phyloP scores from a whole-genome alignment of 225 moss, liverwort and hornwort genomes.

The Climacium dendroides region DNA sequence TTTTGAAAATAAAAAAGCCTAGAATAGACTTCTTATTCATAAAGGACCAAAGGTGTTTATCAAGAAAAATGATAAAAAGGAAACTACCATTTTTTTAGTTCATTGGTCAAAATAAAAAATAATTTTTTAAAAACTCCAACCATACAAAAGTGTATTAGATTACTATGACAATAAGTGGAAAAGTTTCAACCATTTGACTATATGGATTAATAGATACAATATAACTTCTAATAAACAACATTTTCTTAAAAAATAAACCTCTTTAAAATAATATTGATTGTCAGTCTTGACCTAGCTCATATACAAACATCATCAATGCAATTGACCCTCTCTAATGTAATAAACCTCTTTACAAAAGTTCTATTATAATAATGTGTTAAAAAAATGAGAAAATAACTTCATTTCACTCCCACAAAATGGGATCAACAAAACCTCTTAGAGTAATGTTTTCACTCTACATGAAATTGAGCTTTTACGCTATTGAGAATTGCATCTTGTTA shows the following conservation, averaged over 20 bases:
- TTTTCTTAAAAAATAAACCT: too few relatives aligned
- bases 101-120: background rate
- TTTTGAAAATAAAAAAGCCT: background rate
- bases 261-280: too few relatives aligned
- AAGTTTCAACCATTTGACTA: too few relatives aligned
- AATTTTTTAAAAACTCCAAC: too few relatives aligned
- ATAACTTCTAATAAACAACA: too few relatives aligned
- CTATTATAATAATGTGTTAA: background rate
- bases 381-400: background rate
- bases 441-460: background rate
- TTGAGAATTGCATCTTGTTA: too few relatives aligned
- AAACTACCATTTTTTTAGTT: background rate
- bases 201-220: background rate
- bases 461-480: background rate
- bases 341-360: too few relatives aligned
- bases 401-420: background rate
- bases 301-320: too few relatives aligned
- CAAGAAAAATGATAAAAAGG: background rate
- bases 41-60: background rate
- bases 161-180: background rate
- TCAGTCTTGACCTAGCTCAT: too few relatives aligned
- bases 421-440: accelerated
- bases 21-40: background rate
- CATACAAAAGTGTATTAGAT: background rate
- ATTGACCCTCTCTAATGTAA: too few relatives aligned